Conservation (phyloP, 495 filamentous ascomycete species). For the Gamarada debralockiae region DNA sequence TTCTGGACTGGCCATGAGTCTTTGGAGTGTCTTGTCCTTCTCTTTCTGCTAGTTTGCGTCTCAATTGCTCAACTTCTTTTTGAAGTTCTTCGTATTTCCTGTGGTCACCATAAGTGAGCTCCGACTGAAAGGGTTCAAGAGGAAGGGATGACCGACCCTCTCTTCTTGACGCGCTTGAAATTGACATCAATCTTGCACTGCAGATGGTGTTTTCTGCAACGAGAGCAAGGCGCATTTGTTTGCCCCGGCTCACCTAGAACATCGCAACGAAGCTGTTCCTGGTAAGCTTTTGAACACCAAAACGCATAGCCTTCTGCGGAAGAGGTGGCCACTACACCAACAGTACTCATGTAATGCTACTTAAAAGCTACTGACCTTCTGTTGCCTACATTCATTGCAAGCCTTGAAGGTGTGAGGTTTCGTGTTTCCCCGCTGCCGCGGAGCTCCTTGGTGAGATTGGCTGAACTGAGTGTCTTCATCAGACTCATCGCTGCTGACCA, state of each 20-base stretch:
- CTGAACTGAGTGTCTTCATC: too few relatives aligned
- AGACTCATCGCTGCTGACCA: too few relatives aligned
- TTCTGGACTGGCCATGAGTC: constrained; percentile 64
- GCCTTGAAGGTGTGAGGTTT: constrained; percentile 33
- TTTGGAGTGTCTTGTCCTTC: not conserved
- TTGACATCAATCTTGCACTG: constrained; percentile 85
- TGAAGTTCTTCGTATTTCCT: not conserved
- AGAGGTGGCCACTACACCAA: constrained; percentile 72
- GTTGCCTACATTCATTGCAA: constrained; percentile 89
- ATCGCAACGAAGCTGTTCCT: constrained; percentile 73
- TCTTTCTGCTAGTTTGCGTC: constrained; percentile 1
- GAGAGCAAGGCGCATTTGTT: constrained; percentile 67
- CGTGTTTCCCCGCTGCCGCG: too few relatives aligned
- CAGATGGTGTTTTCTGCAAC: constrained; percentile 77
- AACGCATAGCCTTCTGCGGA: constrained; percentile 56
- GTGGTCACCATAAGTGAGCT: constrained; percentile 17
- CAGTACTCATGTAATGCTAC: constrained; percentile 68
- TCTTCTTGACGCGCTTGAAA: constrained; percentile 87
- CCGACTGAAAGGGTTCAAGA: constrained; percentile 56
- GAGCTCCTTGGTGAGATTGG: too few relatives aligned
- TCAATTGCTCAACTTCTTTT: not conserved
- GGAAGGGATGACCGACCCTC: constrained; percentile 83
- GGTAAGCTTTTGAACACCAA: constrained; percentile 21
- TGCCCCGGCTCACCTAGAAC: constrained; percentile 69
- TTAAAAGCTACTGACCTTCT: constrained; percentile 59